These are phyloP conservation scores for Cymodocea nodosa DNA, from an alignment of 116 monocot genomes.

Conservation along the genomic window DNA sequence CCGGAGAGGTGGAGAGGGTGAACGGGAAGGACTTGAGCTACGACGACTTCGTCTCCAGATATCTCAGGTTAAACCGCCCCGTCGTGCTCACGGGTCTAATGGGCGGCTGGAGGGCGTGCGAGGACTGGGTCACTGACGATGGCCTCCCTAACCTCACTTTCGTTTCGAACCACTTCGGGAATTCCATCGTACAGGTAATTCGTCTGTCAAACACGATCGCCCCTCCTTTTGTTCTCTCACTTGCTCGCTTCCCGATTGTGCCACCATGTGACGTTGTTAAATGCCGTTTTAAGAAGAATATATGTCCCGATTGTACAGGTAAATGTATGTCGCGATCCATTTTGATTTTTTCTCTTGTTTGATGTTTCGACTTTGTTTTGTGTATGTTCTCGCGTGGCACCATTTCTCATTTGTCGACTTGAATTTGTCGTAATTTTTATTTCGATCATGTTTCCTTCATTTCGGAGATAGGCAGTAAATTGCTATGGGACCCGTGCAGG, in stretches of 20 bases:
- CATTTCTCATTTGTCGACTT: too few relatives aligned
- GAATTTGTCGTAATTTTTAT: not conserved
- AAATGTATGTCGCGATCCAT: not conserved
- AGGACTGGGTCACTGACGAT: conserved; percentile 58
- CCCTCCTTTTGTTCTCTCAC: too few relatives aligned
- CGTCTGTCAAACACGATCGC: too few relatives aligned
- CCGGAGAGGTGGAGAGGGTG: conserved; percentile 60
- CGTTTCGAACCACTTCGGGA: conserved; percentile 44
- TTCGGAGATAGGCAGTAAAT: not conserved
- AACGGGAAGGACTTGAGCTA: conserved; percentile 52
- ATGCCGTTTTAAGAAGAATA: too few relatives aligned
- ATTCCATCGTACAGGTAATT: conserved; percentile 42
- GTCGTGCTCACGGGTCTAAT: conserved; percentile 82
- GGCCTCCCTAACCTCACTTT: conserved; percentile 66
- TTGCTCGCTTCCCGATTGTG: too few relatives aligned
- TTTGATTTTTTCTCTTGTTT: too few relatives aligned
- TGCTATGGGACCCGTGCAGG: conserved; percentile 20
- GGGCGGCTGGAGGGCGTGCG: conserved; percentile 56
- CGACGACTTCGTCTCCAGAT: conserved; percentile 51
- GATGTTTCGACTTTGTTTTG: too few relatives aligned
- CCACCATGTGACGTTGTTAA: too few relatives aligned
- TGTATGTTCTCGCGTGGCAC: too few relatives aligned
- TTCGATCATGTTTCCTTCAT: not conserved
- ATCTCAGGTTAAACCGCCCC: conserved; percentile 54
- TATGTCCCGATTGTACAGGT: too few relatives aligned